Percentiles rank a stretch among this genome's conserved stretches.
Evolutionary conservation across 208 protist genomes (phyloP).

Genomic region (Leishmania gerbilli): DNA sequence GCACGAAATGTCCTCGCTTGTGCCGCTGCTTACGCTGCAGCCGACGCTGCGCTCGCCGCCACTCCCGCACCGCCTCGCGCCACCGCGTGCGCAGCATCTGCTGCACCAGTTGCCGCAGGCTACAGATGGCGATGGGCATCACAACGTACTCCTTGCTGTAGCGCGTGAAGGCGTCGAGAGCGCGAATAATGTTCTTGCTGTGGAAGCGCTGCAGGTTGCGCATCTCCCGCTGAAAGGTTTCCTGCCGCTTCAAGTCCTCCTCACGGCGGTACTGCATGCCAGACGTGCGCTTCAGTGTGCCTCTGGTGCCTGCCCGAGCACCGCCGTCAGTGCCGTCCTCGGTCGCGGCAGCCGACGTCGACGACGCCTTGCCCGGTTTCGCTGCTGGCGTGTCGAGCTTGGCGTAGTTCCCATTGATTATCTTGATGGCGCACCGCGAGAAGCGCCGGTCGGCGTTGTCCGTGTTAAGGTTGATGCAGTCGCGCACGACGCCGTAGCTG

Average conservation of each 20-base stretch:
- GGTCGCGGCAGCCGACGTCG: neutral
- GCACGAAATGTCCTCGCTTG: neutral
- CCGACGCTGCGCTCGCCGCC: constrained; percentile 9
- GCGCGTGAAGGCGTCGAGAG: constrained; percentile 73
- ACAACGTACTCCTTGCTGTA: constrained; percentile 84
- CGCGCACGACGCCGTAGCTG: constrained; percentile 71
- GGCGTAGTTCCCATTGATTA: constrained; percentile 18
- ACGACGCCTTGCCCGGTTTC: neutral
- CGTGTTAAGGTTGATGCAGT: constrained; percentile 68
- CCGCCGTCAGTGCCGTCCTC: neutral
- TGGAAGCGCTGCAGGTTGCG: constrained; percentile 87
- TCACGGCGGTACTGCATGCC: constrained; percentile 26
- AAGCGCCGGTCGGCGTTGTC: constrained; percentile 42
- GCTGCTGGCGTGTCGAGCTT: constrained; percentile 5
- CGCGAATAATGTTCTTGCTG: constrained; percentile 70
- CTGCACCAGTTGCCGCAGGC: constrained; percentile 69
- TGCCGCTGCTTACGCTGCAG: neutral
- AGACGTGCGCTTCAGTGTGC: constrained; percentile 16
- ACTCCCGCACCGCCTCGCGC: constrained; percentile 27
- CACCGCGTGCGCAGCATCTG: constrained; percentile 37
- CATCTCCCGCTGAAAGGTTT: constrained; percentile 50
- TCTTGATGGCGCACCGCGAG: constrained; percentile 61
- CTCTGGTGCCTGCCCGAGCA: neutral
- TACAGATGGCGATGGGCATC: constrained; percentile 82
- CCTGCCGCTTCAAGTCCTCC: constrained; percentile 22